Conservation (phyloP, 2,329 filamentous ascomycete genomes). For the Aspergillus bombycis region DNA sequence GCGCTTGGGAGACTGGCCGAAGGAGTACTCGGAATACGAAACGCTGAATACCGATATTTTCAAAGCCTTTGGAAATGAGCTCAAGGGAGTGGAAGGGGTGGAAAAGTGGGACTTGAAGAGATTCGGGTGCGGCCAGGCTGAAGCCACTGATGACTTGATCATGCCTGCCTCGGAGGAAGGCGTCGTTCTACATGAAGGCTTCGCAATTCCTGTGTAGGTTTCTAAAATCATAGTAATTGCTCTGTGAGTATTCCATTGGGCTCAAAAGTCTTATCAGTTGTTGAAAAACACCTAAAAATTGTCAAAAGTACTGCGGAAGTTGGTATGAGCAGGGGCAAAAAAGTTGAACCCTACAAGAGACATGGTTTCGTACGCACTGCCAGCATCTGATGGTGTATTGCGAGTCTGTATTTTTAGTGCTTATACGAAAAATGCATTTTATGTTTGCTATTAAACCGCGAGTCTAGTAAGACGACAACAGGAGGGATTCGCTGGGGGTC, state of each 20-base stretch:
- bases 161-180: neutral
- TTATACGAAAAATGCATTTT: no score
- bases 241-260: no score
- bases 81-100: constrained; percentile 49
- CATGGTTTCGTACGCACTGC: no score
- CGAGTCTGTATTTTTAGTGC: no score
- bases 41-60: constrained; percentile 51
- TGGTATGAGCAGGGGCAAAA: no score
- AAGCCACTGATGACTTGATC: constrained; percentile 36
- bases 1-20: constrained; percentile 48
- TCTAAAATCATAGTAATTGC: no score
- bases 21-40: constrained; percentile 53
- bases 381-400: no score
- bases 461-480: no score
- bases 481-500: no score
- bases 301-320: neutral
- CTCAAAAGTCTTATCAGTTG: neutral
- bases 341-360: no score
- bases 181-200: neutral
- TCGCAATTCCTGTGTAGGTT: neutral
- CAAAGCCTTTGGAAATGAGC: constrained; percentile 40
- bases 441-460: no score
- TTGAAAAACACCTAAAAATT: neutral
- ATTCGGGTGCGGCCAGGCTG: constrained; percentile 52
- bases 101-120: constrained; percentile 54